Evolutionary conservation across 2,329 filamentous ascomycete genomes (phyloP).

Genomic region (Diaporthe amygdali): DNA sequence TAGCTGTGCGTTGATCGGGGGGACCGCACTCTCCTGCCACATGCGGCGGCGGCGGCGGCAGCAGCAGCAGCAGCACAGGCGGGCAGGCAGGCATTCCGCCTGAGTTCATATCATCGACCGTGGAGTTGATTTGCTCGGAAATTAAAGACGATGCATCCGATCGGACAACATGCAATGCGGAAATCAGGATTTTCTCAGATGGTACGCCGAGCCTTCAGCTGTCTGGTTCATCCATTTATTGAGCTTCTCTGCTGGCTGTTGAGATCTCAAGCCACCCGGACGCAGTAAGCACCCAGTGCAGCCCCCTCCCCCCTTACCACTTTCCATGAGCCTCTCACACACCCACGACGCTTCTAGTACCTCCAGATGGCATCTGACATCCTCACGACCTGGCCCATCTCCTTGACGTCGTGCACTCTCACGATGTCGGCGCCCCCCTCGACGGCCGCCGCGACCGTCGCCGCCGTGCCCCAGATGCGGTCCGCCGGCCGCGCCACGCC

Average conservation of each 20-base stretch:
- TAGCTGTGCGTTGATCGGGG: neutral
- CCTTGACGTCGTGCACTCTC: constrained; percentile 85
- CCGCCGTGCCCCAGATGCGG: constrained; percentile 84
- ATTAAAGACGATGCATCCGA: neutral
- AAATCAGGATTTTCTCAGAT: neutral
- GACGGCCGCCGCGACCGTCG: constrained; percentile 84
- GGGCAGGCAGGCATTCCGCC: neutral
- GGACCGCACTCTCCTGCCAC: neutral
- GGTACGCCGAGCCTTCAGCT: neutral
- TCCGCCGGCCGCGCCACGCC: constrained; percentile 73
- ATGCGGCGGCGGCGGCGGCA: neutral
- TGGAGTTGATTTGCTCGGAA: constrained; percentile 7
- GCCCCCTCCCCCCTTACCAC: neutral
- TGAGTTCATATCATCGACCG: neutral
- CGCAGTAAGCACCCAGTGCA: neutral
- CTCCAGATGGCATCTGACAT: constrained; percentile 96
- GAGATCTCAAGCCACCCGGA: constrained; percentile 6
- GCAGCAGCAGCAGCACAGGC: neutral
- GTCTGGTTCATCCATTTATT: neutral
- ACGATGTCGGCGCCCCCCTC: constrained; percentile 90
- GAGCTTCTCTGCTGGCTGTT: neutral
- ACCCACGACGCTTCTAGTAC: constrained; percentile 33
- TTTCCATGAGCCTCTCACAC: neutral
- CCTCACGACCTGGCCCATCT: constrained; percentile 83
- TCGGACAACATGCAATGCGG: constrained; percentile 1